phyloP scores from a whole-genome alignment of 495 filamentous ascomycete genomes.

The Daldinia decipiens region DNA sequence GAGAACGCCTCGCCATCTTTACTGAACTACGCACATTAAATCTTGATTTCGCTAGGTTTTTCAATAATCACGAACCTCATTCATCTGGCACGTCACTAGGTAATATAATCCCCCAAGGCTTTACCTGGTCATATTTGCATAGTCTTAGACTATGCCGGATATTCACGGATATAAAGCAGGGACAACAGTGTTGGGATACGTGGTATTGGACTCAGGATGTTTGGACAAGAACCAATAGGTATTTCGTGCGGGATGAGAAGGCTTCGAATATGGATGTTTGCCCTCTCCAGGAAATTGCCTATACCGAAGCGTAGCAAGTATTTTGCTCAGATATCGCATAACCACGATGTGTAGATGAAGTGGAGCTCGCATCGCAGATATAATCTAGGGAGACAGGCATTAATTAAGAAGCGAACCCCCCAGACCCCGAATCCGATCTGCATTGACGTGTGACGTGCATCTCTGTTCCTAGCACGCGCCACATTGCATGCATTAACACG shows the following conservation, averaged over 20 bases:
- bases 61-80: too few species aligned
- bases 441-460: conserved; percentile 24
- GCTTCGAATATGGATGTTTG: background rate
- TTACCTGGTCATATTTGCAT: conserved; percentile 21
- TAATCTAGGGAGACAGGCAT: background rate
- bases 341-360: background rate
- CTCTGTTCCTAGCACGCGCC: background rate
- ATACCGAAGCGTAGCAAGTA: too few species aligned
- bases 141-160: conserved; percentile 9
- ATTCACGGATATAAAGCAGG: background rate
- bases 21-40: too few species aligned
- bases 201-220: background rate
- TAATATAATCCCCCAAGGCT: conserved; percentile 13
- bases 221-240: background rate
- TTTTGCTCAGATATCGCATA: too few species aligned
- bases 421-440: conserved; percentile 11
- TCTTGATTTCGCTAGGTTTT: too few species aligned
- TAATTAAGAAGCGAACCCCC: conserved; percentile 1
- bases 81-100: background rate
- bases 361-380: background rate
- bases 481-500: conserved; percentile 6
- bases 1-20: too few species aligned
- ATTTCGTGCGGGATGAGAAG: background rate
- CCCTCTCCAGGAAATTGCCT: background rate
- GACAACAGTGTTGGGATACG: background rate